These are phyloP conservation scores for Pythium dissotocum DNA, from an alignment of 352 stramenopile genomes.

Conservation along the genomic window DNA sequence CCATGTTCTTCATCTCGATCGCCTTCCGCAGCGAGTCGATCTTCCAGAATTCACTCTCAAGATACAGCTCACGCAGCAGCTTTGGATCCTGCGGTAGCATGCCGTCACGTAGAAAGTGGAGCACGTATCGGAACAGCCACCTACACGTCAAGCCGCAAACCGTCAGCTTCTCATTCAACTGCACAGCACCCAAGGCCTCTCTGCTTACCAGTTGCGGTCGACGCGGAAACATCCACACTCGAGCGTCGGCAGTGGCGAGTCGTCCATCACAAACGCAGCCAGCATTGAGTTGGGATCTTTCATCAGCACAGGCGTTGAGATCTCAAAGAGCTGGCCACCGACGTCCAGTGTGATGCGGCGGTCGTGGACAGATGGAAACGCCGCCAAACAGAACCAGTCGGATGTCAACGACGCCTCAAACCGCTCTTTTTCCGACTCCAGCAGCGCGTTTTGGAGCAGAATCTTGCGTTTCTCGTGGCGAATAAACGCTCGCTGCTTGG, in stretches of 20 bases:
- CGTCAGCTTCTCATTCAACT: not conserved
- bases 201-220: conserved; percentile 61
- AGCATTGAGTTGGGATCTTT: conserved; percentile 68
- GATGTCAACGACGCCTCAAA: conserved; percentile 67
- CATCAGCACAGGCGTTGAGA: conserved; percentile 45
- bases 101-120: conserved; percentile 81
- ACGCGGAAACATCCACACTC: conserved; percentile 75
- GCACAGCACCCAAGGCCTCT: not conserved
- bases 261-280: conserved; percentile 59
- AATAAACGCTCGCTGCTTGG: conserved; percentile 79
- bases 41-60: conserved; percentile 85
- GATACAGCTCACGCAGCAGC: conserved; percentile 64
- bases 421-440: conserved; percentile 72
- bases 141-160: conserved; percentile 17
- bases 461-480: conserved; percentile 78
- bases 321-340: conserved; percentile 71
- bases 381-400: conserved; percentile 71
- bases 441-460: conserved; percentile 68
- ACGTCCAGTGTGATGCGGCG: conserved; percentile 64
- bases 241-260: conserved; percentile 56
- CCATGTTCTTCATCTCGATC: conserved; percentile 74
- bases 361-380: conserved; percentile 50
- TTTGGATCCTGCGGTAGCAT: conserved; percentile 67
- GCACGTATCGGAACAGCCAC: conserved; percentile 74
- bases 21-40: conserved; percentile 73